Conservation (phyloP, 2,329 filamentous ascomycete species). For the Ceratocystis albifundus region DNA sequence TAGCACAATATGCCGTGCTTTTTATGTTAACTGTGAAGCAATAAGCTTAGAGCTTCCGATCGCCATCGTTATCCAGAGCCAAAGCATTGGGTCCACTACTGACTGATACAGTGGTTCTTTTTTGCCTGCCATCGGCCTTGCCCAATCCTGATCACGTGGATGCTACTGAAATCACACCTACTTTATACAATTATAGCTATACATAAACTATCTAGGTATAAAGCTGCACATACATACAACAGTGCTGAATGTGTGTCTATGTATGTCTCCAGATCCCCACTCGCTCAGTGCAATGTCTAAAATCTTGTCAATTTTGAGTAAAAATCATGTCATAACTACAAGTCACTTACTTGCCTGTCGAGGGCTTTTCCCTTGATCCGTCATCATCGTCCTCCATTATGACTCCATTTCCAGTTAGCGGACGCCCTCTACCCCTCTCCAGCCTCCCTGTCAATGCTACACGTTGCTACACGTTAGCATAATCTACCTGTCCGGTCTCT, state of each 20-base stretch:
- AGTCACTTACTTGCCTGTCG: not conserved
- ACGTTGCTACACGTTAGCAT: too few species aligned
- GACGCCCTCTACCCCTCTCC: not conserved
- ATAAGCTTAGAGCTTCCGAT: not conserved
- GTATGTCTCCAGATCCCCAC: not conserved
- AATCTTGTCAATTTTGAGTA: not conserved
- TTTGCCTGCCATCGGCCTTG: not conserved
- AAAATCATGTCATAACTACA: constrained; percentile 7
- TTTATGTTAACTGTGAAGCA: not conserved
- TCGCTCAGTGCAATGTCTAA: not conserved
- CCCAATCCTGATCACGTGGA: too few species aligned
- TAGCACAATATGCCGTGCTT: not conserved
- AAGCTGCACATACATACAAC: not conserved
- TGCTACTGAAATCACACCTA: not conserved
- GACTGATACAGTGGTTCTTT: not conserved
- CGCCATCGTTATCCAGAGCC: not conserved
- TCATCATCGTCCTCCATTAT: not conserved
- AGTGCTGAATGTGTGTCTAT: too few species aligned
- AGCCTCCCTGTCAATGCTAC: not conserved
- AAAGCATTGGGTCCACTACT: not conserved
- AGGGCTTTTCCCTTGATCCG: not conserved
- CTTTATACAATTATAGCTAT: not conserved
- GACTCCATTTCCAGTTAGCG: not conserved
- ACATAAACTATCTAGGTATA: not conserved
- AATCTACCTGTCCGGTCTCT: too few species aligned